Conservation (phyloP, 1,284 basidiomycete species). For the Sutorius eximius region DNA sequence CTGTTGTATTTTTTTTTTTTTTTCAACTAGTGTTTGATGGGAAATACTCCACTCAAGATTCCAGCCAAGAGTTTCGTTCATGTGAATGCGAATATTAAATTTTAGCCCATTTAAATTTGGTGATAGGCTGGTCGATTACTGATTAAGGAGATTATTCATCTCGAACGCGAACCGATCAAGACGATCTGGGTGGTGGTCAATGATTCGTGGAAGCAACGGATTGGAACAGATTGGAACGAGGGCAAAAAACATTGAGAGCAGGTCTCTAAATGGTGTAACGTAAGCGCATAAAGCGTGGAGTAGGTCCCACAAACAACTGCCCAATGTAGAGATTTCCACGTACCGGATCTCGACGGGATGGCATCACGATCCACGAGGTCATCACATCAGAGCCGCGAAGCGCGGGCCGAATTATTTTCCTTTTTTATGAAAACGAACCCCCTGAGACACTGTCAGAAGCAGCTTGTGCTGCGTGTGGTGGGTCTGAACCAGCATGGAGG, state of each 20-base stretch:
- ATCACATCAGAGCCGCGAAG: neutral
- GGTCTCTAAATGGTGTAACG: neutral
- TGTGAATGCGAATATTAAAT: neutral
- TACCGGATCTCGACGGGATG: conserved; percentile 6
- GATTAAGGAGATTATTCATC: conserved; percentile 21
- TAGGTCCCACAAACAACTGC: neutral
- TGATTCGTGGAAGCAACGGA: neutral
- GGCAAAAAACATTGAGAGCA: neutral
- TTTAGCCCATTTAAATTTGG: neutral
- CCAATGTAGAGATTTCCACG: conserved; percentile 7
- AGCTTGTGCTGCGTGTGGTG: neutral
- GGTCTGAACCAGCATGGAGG: neutral
- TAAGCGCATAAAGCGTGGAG: neutral
- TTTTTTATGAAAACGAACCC: neutral
- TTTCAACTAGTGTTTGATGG: neutral
- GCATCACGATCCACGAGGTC: conserved; percentile 6
- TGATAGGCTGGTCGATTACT: neutral
- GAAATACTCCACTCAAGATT: neutral
- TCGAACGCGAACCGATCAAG: conserved; percentile 12
- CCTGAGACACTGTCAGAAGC: neutral
- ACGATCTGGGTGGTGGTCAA: conserved; percentile 1
- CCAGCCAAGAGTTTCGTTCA: neutral
- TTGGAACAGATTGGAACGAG: neutral
- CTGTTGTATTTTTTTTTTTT: neutral
- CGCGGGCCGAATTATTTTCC: neutral